Evolutionary conservation across 371 early-diverging fungal genomes (phyloP).

Genomic region (Mucor racemosus): DNA sequence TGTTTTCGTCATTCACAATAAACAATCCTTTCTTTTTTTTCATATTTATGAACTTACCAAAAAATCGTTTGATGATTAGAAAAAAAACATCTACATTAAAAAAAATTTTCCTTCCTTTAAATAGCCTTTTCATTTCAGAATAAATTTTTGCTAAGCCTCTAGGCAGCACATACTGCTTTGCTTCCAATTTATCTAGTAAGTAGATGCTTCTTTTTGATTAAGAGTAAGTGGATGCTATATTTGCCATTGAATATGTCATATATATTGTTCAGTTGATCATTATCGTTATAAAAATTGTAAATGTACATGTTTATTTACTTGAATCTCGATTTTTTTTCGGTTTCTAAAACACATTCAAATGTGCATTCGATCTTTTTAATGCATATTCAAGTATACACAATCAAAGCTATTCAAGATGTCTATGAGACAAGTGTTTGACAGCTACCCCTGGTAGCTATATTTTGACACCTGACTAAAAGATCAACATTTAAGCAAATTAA

Average conservation of each 20-base stretch:
- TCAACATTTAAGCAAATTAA: not conserved
- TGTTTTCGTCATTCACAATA: conserved; percentile 34
- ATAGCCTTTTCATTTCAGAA: not conserved
- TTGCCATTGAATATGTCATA: too few species aligned
- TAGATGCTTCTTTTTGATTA: too few species aligned
- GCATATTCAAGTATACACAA: too few species aligned
- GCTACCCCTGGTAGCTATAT: not conserved
- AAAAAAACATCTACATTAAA: not conserved
- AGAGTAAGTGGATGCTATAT: too few species aligned
- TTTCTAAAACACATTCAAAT: too few species aligned
- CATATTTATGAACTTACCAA: not conserved
- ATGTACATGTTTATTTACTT: too few species aligned
- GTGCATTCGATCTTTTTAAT: too few species aligned
- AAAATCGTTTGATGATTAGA: not conserved
- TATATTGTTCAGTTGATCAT: too few species aligned
- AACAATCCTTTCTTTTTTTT: not conserved
- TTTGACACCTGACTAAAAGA: not conserved
- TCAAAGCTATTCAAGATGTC: too few species aligned
- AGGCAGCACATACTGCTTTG: not conserved
- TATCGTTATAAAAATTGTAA: too few species aligned
- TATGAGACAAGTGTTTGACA: not conserved
- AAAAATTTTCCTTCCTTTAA: not conserved
- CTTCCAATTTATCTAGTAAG: not conserved
- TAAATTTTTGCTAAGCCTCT: conserved; percentile 10
- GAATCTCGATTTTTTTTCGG: too few species aligned